A percentile compares a stretch with the other conserved stretches of the same genome.
Conservation (phyloP, 768 basidiomycete species). For the Calocybe cyanea region DNA sequence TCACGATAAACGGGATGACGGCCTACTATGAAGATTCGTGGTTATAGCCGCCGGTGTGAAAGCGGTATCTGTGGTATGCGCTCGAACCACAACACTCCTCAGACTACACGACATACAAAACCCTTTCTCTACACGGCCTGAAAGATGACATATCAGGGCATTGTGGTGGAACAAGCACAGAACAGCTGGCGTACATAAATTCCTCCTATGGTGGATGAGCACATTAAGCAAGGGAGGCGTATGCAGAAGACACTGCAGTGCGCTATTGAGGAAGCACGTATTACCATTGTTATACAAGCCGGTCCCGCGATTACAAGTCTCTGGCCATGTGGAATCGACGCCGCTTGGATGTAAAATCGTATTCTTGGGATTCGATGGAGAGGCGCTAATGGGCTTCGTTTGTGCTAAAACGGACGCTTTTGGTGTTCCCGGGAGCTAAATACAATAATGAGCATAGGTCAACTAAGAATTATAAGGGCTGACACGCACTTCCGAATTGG, state of each 20-base stretch:
- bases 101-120: constrained; percentile 85
- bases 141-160: constrained; percentile 3
- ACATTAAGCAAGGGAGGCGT: constrained; percentile 81
- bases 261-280: constrained; percentile 95
- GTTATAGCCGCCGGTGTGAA: constrained; percentile 68
- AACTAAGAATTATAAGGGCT: constrained; percentile 3
- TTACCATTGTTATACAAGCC: constrained; percentile 88
- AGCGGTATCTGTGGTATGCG: constrained; percentile 41
- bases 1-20: neutral
- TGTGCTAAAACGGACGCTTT: constrained; percentile 15
- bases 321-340: constrained; percentile 65
- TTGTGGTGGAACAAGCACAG: constrained; percentile 1
- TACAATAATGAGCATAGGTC: constrained; percentile 1
- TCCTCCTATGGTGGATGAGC: constrained; percentile 46
- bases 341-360: constrained; percentile 45
- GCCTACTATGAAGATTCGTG: constrained; percentile 65
- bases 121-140: constrained; percentile 40
- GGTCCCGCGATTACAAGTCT: constrained; percentile 39
- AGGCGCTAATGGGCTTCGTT: constrained; percentile 17
- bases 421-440: constrained; percentile 17
- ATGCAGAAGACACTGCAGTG: constrained; percentile 88
- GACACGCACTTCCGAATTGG: constrained; percentile 45
- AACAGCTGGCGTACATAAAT: constrained; percentile 54
- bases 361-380: constrained; percentile 24
- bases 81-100: constrained; percentile 49